A percentile compares a stretch with the other conserved stretches of the same genome.
Evolutionary conservation across 768 basidiomycete species (phyloP).

Genomic region (Terana coerulea): DNA sequence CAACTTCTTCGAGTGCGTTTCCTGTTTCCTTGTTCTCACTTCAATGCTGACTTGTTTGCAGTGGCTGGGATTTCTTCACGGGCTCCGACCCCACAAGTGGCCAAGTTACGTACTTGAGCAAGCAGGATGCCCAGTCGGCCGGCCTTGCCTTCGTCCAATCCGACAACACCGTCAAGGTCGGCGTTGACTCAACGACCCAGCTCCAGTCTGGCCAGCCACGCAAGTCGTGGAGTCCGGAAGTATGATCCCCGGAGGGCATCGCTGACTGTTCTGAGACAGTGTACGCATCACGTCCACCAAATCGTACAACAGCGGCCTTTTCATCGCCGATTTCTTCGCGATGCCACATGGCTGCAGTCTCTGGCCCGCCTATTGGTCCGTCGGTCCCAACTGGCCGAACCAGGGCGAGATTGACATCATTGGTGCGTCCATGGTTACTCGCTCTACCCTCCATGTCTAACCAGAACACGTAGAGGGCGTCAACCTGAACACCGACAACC

Average conservation of each 20-base stretch:
- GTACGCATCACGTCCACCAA: constrained; percentile 68
- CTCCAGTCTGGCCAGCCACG: constrained; percentile 52
- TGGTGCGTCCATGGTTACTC: constrained; percentile 14
- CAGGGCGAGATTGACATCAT: constrained; percentile 28
- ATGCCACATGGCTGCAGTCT: constrained; percentile 71
- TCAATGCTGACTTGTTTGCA: constrained; percentile 23
- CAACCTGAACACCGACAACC: constrained; percentile 36
- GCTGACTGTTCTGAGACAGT: constrained; percentile 29
- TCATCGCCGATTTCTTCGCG: constrained; percentile 66
- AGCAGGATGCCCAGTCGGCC: constrained; percentile 43
- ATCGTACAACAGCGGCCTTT: constrained; percentile 60
- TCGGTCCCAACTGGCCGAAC: constrained; percentile 27
- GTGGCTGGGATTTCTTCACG: constrained; percentile 67
- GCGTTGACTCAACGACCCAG: constrained; percentile 53
- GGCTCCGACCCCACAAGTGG: constrained; percentile 67
- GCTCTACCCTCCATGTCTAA: neutral
- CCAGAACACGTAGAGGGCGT: constrained; percentile 34
- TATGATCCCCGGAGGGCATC: neutral
- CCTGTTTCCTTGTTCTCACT: neutral
- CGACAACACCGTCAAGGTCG: constrained; percentile 54
- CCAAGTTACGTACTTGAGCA: constrained; percentile 53
- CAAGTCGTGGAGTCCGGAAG: constrained; percentile 33
- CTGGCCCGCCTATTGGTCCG: constrained; percentile 56
- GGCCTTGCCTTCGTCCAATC: constrained; percentile 60
- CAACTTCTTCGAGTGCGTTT: constrained; percentile 56